Conservation (phyloP, 805 yeast genomes). For the Starmerella scarabaei region DNA sequence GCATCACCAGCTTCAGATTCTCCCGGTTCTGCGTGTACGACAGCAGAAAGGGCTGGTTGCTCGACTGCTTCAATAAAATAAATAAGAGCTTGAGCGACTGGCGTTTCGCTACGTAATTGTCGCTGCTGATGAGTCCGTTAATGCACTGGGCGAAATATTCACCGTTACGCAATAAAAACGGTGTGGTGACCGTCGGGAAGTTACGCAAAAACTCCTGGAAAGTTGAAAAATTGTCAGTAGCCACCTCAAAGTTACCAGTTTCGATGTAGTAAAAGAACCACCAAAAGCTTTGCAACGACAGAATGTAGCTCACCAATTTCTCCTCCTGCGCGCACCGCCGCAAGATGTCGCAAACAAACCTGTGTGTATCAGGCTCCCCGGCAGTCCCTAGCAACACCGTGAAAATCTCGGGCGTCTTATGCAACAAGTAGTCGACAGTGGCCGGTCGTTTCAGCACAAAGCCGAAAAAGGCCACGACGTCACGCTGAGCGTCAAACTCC, state of each 20-base stretch:
- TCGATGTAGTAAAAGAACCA: conserved; percentile 66
- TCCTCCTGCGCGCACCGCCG: conserved; percentile 79
- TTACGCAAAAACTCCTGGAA: conserved; percentile 52
- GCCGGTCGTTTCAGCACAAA: conserved; percentile 72
- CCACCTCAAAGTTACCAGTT: conserved; percentile 68
- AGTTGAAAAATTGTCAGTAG: conserved; percentile 80
- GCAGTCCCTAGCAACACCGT: conserved; percentile 54
- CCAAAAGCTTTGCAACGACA: conserved; percentile 61
- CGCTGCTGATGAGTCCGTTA: conserved; percentile 57
- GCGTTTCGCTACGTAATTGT: conserved; percentile 83
- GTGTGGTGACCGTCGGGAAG: conserved; percentile 57
- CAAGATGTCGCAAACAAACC: conserved; percentile 63
- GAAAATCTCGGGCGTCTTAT: conserved; percentile 49
- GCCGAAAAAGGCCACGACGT: conserved; percentile 58
- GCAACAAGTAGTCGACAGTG: conserved; percentile 68
- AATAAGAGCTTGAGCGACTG: conserved; percentile 68
- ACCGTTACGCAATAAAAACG: conserved; percentile 49
- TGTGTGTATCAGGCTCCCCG: conserved; percentile 57
- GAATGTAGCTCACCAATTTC: conserved; percentile 44
- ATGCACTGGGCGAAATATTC: conserved; percentile 47
- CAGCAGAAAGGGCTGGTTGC: conserved; percentile 60
- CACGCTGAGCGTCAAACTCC: conserved; percentile 84
- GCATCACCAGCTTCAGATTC: conserved; percentile 77
- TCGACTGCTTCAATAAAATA: conserved; percentile 55
- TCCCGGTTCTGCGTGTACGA: conserved; percentile 68